Conservation (phyloP, 805 yeast species). For the Nakazawaea ernobii region DNA sequence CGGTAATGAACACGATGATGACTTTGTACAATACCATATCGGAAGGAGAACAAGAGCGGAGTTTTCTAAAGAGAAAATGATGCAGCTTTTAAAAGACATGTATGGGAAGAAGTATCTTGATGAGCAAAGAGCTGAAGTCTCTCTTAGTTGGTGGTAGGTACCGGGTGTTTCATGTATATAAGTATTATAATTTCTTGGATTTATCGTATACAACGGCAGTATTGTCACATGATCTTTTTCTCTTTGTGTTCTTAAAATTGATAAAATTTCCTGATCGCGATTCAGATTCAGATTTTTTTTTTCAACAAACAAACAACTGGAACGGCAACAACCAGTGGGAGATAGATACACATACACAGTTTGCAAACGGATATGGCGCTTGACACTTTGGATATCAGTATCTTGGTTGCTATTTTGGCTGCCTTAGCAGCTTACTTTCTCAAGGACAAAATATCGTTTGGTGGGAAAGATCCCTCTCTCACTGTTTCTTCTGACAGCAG, state of each 20-base stretch:
- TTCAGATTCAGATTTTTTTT: no score
- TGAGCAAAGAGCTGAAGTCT: constrained; percentile 16
- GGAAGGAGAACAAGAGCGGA: constrained; percentile 25
- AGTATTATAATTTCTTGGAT: background rate
- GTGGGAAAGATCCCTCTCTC: constrained; percentile 23
- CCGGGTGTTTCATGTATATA: background rate
- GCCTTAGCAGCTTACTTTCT: constrained; percentile 64
- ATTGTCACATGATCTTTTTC: no score
- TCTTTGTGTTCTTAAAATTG: no score
- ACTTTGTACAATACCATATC: constrained; percentile 15
- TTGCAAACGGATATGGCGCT: constrained; percentile 39
- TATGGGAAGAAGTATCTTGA: constrained; percentile 22
- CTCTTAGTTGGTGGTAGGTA: constrained; percentile 1
- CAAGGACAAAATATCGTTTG: constrained; percentile 49
- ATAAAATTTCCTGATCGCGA: no score
- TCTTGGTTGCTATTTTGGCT: constrained; percentile 57
- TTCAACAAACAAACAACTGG: no score
- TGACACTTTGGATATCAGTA: constrained; percentile 68
- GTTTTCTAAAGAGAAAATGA: constrained; percentile 18
- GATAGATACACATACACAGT: background rate
- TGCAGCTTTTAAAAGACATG: constrained; percentile 19
- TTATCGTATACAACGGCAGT: background rate
- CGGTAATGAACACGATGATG: constrained; percentile 20
- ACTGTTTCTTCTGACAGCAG: constrained; percentile 39
- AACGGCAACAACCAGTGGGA: no score